phyloP scores from a whole-genome alignment of 345 rosid species.

The Clarkia xantiana region DNA sequence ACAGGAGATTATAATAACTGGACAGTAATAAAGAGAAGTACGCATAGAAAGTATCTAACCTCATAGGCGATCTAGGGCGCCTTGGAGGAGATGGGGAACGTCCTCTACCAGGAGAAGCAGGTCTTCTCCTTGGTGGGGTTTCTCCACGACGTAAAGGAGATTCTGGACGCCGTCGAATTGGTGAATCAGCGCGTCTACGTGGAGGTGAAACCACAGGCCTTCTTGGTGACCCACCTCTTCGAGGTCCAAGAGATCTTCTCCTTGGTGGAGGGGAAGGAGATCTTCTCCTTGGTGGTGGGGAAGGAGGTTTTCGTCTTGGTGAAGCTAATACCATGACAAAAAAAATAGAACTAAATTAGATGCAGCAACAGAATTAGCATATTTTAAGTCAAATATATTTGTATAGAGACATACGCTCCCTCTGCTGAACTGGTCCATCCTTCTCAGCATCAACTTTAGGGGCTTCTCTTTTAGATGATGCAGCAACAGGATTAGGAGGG shows the following conservation, averaged over 20 bases:
- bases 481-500: conserved; percentile 40
- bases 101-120: conserved; percentile 60
- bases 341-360: background rate
- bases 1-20: conserved; percentile 4
- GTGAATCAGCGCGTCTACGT: conserved; percentile 55
- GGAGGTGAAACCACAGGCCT: conserved; percentile 62
- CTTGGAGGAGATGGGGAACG: conserved; percentile 75
- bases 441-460: conserved; percentile 52
- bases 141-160: conserved; percentile 72
- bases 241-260: conserved; percentile 55
- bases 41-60: conserved; percentile 25
- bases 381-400: background rate
- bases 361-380: background rate
- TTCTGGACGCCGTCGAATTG: conserved; percentile 51
- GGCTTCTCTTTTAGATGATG: conserved; percentile 55
- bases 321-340: conserved; percentile 32
- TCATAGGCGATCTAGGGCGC: conserved; percentile 69
- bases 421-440: conserved; percentile 51
- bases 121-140: conserved; percentile 58
- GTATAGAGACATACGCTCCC: conserved; percentile 33
- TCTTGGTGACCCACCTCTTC: conserved; percentile 79
- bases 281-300: conserved; percentile 76
- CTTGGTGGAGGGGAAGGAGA: conserved; percentile 82
- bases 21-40: conserved; percentile 3
- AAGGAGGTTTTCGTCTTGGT: conserved; percentile 43